Evolutionary conservation across 2,329 filamentous ascomycete species (phyloP).

Genomic region (Aspergillus proliferans): DNA sequence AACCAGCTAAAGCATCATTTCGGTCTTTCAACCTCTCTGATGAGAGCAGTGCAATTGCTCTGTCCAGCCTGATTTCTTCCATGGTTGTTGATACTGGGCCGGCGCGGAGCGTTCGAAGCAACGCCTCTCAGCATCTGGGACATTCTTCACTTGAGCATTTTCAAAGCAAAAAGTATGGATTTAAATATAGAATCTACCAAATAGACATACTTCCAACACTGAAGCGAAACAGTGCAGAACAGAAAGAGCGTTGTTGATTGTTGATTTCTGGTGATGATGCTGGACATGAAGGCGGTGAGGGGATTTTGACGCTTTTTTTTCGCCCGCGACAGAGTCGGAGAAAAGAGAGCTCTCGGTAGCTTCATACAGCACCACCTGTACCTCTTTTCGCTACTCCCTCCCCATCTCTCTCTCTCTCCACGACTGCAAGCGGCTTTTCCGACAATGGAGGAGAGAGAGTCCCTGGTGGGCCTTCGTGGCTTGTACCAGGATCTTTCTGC

Average conservation of each 20-base stretch:
- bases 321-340: conserved; percentile 17
- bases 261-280: not conserved
- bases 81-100: conserved; percentile 18
- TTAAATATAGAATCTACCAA: not conserved
- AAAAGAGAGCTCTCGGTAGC: conserved; percentile 15
- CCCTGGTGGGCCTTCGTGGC: conserved; percentile 70
- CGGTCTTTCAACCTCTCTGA: conserved; percentile 44
- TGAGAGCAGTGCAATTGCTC: conserved; percentile 37
- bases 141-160: not conserved
- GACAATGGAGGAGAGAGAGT: conserved; percentile 65
- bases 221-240: not conserved
- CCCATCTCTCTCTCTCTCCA: conserved; percentile 19
- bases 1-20: conserved; percentile 46
- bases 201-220: too few species aligned
- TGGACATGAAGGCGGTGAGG: conserved; percentile 14
- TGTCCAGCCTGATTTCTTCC: conserved; percentile 38
- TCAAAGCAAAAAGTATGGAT: not conserved
- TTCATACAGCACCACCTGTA: conserved; percentile 7
- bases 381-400: conserved; percentile 19
- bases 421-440: conserved; percentile 14
- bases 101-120: not conserved
- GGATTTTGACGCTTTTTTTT: conserved; percentile 29
- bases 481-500: conserved; percentile 80
- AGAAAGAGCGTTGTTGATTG: not conserved
- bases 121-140: not conserved